A percentile compares a stretch with the other conserved stretches of the same genome.
These are phyloP conservation scores for Epichloe typhina DNA, from an alignment of 2,329 filamentous ascomycete species.

Conservation along the genomic window DNA sequence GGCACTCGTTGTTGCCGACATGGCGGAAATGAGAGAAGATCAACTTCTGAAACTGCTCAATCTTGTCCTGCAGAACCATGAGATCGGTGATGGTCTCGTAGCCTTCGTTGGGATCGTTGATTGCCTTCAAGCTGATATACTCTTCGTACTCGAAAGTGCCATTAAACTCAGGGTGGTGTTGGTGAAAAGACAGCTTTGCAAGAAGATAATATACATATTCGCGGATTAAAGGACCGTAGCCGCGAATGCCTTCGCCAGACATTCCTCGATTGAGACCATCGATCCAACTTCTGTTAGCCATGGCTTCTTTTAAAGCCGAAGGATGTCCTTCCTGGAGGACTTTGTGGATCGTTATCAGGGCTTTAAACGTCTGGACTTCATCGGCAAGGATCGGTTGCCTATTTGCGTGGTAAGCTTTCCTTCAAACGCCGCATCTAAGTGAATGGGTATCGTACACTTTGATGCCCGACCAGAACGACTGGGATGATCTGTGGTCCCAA, in stretches of 20 bases:
- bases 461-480: slow-evolving; percentile 94
- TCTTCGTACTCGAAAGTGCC: slow-evolving; percentile 98
- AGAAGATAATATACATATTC: slow-evolving; percentile 96
- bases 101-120: slow-evolving; percentile 97
- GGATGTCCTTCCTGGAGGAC: slow-evolving; percentile 95
- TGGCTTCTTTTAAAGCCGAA: slow-evolving; percentile 72
- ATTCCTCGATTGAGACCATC: slow-evolving; percentile 81
- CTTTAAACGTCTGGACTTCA: slow-evolving; percentile 98
- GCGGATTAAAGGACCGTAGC: slow-evolving; percentile 82
- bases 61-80: slow-evolving; percentile 94
- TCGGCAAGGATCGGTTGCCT: slow-evolving; percentile 97
- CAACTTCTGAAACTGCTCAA: slow-evolving; percentile 95
- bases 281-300: slow-evolving; percentile 80
- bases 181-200: slow-evolving; percentile 91
- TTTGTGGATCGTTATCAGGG: slow-evolving; percentile 93
- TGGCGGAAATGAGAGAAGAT: slow-evolving; percentile 94
- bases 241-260: slow-evolving; percentile 70
- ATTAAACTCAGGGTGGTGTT: slow-evolving; percentile 95
- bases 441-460: slow-evolving; percentile 63
- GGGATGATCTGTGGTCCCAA: slow-evolving; percentile 95
- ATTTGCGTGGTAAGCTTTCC: not conserved
- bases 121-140: slow-evolving; percentile 94
- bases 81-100: slow-evolving; percentile 94
- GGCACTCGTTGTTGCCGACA: slow-evolving; percentile 88
- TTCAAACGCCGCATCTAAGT: not conserved